phyloP scores from a whole-genome alignment of 2,329 filamentous ascomycete species.

The Penicillium polonicum region DNA sequence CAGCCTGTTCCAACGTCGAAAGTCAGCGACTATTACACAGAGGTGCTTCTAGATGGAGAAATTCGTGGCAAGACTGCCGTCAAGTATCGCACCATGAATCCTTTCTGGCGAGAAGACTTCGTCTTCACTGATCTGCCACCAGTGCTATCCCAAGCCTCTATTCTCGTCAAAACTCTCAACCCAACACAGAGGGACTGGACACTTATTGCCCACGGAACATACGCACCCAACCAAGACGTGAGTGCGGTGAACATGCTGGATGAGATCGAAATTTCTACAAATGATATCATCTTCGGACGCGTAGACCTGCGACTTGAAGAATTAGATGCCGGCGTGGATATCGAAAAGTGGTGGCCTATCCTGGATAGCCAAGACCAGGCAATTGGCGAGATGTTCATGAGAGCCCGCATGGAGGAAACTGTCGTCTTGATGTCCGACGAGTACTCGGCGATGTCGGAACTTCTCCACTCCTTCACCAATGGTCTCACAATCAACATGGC shows the following conservation, averaged over 20 bases:
- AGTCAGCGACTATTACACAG: constrained; percentile 48
- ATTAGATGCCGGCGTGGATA: constrained; percentile 71
- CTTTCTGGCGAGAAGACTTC: constrained; percentile 53
- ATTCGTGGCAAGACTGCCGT: constrained; percentile 50
- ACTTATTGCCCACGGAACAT: constrained; percentile 46
- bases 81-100: constrained; percentile 46
- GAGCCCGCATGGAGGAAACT: constrained; percentile 79
- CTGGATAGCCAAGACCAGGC: constrained; percentile 71
- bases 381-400: constrained; percentile 82
- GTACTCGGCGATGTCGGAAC: constrained; percentile 76
- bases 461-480: constrained; percentile 80
- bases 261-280: constrained; percentile 49
- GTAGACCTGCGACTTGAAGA: constrained; percentile 83
- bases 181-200: constrained; percentile 52
- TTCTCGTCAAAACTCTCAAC: constrained; percentile 49
- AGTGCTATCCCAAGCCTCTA: constrained; percentile 47
- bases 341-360: constrained; percentile 86
- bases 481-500: constrained; percentile 84
- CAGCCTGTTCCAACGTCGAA: constrained; percentile 28
- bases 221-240: constrained; percentile 42
- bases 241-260: constrained; percentile 43
- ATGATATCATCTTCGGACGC: constrained; percentile 50
- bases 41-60: constrained; percentile 50
- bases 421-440: constrained; percentile 84
- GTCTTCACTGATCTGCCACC: constrained; percentile 49